These are phyloP conservation scores for Articulospora tetracladia DNA, from an alignment of 495 filamentous ascomycete genomes.

Conservation along the genomic window DNA sequence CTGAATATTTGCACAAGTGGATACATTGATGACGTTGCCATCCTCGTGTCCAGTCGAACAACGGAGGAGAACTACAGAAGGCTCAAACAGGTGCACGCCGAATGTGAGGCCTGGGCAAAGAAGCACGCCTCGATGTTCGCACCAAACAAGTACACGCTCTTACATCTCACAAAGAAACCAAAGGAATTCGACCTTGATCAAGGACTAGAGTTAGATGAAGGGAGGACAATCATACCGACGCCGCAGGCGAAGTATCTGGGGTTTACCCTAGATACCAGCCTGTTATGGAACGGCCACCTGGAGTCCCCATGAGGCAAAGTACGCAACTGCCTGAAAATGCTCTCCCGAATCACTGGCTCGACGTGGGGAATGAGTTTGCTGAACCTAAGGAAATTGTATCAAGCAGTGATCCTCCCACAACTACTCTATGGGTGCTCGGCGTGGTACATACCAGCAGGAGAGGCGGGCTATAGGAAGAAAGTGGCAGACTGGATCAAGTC, in stretches of 20 bases:
- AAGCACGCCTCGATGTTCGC: conserved; percentile 8
- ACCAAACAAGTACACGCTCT: conserved; percentile 10
- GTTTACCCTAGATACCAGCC: conserved; percentile 5
- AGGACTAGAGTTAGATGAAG: conserved; percentile 5
- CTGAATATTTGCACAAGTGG: neutral
- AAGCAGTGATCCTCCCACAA: conserved; percentile 9
- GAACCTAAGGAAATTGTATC: conserved; percentile 3
- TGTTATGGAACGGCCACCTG: conserved; percentile 12
- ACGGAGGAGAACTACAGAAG: neutral
- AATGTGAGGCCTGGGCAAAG: conserved; percentile 5
- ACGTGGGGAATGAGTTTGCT: conserved; percentile 8
- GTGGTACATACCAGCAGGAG: conserved; percentile 1
- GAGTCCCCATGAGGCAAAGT: neutral
- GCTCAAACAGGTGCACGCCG: neutral
- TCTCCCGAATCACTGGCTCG: conserved; percentile 1
- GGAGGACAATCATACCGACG: neutral
- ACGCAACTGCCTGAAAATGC: conserved; percentile 1
- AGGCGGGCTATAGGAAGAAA: conserved; percentile 5
- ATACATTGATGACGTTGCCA: conserved; percentile 3
- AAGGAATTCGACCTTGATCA: neutral
- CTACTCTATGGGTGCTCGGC: conserved; percentile 8
- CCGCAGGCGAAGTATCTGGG: conserved; percentile 10
- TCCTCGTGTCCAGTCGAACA: neutral
- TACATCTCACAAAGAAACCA: conserved; percentile 5
- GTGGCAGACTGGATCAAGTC: conserved; percentile 2